These are phyloP conservation scores for Aspergillus nomiae DNA, from an alignment of 2,329 filamentous ascomycete genomes.

Conservation along the genomic window DNA sequence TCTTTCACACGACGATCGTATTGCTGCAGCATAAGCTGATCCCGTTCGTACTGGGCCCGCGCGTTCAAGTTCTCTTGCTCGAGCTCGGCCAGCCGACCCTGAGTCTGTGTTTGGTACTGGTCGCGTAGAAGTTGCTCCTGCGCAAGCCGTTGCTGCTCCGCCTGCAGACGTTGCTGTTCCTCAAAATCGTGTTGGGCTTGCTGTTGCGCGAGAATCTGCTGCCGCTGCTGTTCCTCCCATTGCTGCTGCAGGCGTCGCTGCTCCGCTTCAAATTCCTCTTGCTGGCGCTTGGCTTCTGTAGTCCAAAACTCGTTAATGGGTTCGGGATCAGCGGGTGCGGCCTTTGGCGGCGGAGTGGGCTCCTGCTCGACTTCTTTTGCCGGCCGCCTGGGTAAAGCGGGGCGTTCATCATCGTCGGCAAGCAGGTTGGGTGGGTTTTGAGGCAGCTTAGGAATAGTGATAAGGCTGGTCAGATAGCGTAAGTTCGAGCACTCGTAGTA, in stretches of 20 bases:
- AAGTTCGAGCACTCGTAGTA: conserved; percentile 99
- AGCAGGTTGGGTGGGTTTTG: conserved; percentile 91
- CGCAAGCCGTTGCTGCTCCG: conserved; percentile 86
- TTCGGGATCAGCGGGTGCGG: conserved; percentile 74
- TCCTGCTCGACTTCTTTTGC: conserved; percentile 67
- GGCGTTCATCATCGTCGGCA: conserved; percentile 79
- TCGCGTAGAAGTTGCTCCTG: conserved; percentile 88
- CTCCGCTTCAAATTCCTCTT: conserved; percentile 93
- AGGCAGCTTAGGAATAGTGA: conserved; percentile 92
- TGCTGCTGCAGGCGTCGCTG: conserved; percentile 85
- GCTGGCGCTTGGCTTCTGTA: conserved; percentile 84
- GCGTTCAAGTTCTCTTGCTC: conserved; percentile 95
- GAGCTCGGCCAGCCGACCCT: conserved; percentile 91
- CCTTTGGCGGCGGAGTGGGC: conserved; percentile 68
- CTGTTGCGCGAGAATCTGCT: conserved; percentile 79
- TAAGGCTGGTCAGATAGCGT: conserved; percentile 91
- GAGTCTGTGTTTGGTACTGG: conserved; percentile 90
- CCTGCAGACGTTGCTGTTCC: conserved; percentile 83
- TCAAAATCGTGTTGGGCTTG: conserved; percentile 95
- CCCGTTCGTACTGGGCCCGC: conserved; percentile 91
- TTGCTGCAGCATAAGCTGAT: conserved; percentile 95
- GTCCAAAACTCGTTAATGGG: conserved; percentile 99
- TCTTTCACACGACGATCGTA: conserved; percentile 95
- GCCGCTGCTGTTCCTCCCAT: conserved; percentile 76
- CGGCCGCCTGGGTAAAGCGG: conserved; percentile 78